phyloP scores from a whole-genome alignment of 2,329 filamentous ascomycete genomes.

The Helotiales sp. region DNA sequence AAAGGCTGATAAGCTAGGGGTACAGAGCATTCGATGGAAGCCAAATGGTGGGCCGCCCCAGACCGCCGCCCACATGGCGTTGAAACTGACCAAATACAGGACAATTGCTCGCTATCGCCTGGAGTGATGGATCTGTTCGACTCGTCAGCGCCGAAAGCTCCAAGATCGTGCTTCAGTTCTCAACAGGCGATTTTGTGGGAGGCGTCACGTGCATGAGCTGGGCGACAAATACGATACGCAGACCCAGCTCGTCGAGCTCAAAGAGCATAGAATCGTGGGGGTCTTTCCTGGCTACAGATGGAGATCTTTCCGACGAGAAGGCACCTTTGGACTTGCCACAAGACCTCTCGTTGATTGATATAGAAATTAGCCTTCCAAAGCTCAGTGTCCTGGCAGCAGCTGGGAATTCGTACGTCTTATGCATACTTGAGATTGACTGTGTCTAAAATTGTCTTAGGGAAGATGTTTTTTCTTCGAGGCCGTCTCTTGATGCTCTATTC shows the following conservation, averaged over 20 bases:
- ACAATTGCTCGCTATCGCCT: constrained; percentile 80
- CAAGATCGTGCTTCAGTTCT: constrained; percentile 78
- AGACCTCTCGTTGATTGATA: constrained; percentile 75
- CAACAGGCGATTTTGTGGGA: constrained; percentile 39
- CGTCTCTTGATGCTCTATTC: constrained; percentile 44
- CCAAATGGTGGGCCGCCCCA: constrained; percentile 40
- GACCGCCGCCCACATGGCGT: not conserved
- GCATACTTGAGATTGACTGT: not conserved
- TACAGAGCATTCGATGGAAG: constrained; percentile 47
- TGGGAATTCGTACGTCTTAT: constrained; percentile 60
- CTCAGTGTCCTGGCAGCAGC: constrained; percentile 73
- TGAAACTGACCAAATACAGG: constrained; percentile 49
- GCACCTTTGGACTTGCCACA: constrained; percentile 63
- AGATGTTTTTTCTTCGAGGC: constrained; percentile 43
- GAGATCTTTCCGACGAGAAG: constrained; percentile 22
- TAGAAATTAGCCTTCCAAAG: constrained; percentile 77
- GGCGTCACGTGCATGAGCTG: constrained; percentile 52
- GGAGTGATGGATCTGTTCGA: constrained; percentile 79
- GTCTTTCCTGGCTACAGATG: constrained; percentile 27
- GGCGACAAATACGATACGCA: constrained; percentile 42
- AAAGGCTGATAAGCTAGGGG: constrained; percentile 44
- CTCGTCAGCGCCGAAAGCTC: constrained; percentile 80
- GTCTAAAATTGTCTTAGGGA: constrained; percentile 37
- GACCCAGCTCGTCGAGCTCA: constrained; percentile 24
- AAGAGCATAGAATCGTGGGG: constrained; percentile 31